Evolutionary conservation across 169 alveolate genomes (phyloP).

Genomic region (Plasmodium cynomolgi): DNA sequence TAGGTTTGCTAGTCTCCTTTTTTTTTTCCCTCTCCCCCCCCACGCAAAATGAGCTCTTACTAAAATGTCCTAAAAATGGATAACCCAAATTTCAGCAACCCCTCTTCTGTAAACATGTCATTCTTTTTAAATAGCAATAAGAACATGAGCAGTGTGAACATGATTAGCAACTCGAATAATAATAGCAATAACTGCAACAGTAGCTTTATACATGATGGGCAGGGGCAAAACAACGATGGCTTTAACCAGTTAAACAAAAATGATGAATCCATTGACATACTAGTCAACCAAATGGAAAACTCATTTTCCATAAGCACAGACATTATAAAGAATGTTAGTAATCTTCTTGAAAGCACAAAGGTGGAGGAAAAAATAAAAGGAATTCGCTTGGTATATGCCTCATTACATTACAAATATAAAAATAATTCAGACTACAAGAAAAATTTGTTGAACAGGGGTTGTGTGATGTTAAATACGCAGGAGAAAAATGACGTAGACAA

Average conservation of each 20-base stretch:
- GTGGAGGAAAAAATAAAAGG: slow-evolving; percentile 74
- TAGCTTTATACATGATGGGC: slow-evolving; percentile 27
- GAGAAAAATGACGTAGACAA: slow-evolving; percentile 61
- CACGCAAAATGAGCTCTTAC: not conserved
- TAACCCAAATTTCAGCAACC: slow-evolving; percentile 54
- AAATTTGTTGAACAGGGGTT: slow-evolving; percentile 72
- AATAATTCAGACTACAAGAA: slow-evolving; percentile 64
- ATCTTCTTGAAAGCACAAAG: slow-evolving; percentile 58
- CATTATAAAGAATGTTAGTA: slow-evolving; percentile 68
- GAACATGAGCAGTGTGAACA: slow-evolving; percentile 26
- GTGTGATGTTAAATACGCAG: slow-evolving; percentile 48
- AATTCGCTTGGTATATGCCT: slow-evolving; percentile 63
- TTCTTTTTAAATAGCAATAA: slow-evolving; percentile 54
- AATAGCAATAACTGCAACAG: slow-evolving; percentile 16
- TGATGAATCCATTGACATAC: slow-evolving; percentile 70
- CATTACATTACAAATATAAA: slow-evolving; percentile 71
- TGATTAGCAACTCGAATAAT: not conserved
- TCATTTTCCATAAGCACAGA: slow-evolving; percentile 68
- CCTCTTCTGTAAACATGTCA: slow-evolving; percentile 64
- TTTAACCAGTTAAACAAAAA: slow-evolving; percentile 58
- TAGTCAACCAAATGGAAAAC: slow-evolving; percentile 75
- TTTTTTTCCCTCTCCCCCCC: not conserved
- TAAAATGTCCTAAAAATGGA: slow-evolving; percentile 68
- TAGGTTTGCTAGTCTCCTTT: not conserved
- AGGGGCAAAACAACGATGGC: slow-evolving; percentile 22